phyloP scores from a whole-genome alignment of 495 filamentous ascomycete species.

The Talaromyces wortmannii region DNA sequence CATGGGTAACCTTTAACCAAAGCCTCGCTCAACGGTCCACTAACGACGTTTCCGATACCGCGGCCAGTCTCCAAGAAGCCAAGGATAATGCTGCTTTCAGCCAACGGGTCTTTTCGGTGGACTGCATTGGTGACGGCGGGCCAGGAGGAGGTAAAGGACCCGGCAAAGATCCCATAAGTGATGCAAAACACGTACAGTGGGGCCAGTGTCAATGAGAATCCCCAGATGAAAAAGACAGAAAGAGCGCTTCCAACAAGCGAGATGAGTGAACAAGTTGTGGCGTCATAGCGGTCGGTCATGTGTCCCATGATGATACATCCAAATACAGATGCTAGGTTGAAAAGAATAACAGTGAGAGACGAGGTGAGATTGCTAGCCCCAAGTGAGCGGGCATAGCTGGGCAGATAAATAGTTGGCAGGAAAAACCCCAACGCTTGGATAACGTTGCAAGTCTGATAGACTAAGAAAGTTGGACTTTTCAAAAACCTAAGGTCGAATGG shows the following conservation, averaged over 20 bases:
- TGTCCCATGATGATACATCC: slow-evolving; percentile 50
- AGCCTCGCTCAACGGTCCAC: slow-evolving; percentile 50
- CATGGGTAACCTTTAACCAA: slow-evolving; percentile 26
- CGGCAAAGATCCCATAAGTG: slow-evolving; percentile 58
- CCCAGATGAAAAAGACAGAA: slow-evolving; percentile 61
- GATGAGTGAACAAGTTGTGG: slow-evolving; percentile 47
- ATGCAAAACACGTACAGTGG: slow-evolving; percentile 53
- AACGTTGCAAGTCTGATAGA: slow-evolving; percentile 47
- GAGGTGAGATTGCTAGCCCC: slow-evolving; percentile 23
- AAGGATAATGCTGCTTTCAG: slow-evolving; percentile 47
- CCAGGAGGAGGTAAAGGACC: slow-evolving; percentile 50
- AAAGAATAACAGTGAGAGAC: slow-evolving; percentile 37
- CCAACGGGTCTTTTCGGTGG: slow-evolving; percentile 19
- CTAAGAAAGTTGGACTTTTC: slow-evolving; percentile 32
- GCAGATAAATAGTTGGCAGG: slow-evolving; percentile 53
- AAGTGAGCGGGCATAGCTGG: slow-evolving; percentile 44
- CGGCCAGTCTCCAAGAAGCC: slow-evolving; percentile 49
- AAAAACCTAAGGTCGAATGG: slow-evolving; percentile 38
- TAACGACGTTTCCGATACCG: slow-evolving; percentile 53
- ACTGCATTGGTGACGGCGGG: slow-evolving; percentile 48
- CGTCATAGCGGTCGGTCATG: slow-evolving; percentile 48
- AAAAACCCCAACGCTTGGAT: slow-evolving; percentile 55
- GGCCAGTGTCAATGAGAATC: slow-evolving; percentile 41
- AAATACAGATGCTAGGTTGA: slow-evolving; percentile 47
- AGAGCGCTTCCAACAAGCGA: slow-evolving; percentile 46